Percentiles rank a stretch among this genome's conserved stretches.
These are phyloP conservation scores for Aquilaria malaccensis DNA, from an alignment of 345 rosid species.

Conservation along the genomic window DNA sequence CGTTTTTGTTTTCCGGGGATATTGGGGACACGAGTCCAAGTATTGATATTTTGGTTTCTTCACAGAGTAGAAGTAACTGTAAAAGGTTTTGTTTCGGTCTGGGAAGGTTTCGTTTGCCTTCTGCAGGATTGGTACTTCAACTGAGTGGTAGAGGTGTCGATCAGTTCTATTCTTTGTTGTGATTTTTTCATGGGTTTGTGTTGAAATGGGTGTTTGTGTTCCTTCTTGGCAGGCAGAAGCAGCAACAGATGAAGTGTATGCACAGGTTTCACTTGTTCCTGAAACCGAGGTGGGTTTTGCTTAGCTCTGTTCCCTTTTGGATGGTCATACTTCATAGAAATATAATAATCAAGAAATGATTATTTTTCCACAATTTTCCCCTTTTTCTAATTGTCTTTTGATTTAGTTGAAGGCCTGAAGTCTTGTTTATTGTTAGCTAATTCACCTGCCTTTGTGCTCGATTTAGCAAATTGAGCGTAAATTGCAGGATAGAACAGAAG, in stretches of 20 bases:
- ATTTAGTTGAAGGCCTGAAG: not conserved
- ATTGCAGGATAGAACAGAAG: slow-evolving; percentile 40
- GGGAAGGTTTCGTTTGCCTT: slow-evolving; percentile 3
- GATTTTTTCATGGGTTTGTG: slow-evolving; percentile 7
- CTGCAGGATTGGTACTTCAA: not conserved
- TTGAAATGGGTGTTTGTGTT: slow-evolving; percentile 16
- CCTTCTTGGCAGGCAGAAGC: slow-evolving; percentile 69
- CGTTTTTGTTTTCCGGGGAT: slow-evolving; percentile 9
- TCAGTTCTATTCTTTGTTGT: not conserved
- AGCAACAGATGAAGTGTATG: slow-evolving; percentile 83
- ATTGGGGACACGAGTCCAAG: not conserved
- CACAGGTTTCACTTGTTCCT: slow-evolving; percentile 80
- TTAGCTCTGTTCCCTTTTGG: slow-evolving; percentile 12
- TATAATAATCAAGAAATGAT: not conserved
- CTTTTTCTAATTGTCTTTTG: not conserved
- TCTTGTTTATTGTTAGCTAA: not conserved
- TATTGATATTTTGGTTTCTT: no score
- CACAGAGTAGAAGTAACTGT: not conserved
- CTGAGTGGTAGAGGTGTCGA: no score
- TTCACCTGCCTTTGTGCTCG: not conserved
- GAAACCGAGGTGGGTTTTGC: slow-evolving; percentile 59
- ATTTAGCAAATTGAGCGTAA: slow-evolving; percentile 46
- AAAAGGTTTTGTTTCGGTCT: not conserved
- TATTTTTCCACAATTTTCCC: no score
- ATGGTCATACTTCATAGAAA: not conserved